These are phyloP conservation scores for Thelonectria discophora DNA, from an alignment of 2,329 filamentous ascomycete genomes.

Conservation along the genomic window DNA sequence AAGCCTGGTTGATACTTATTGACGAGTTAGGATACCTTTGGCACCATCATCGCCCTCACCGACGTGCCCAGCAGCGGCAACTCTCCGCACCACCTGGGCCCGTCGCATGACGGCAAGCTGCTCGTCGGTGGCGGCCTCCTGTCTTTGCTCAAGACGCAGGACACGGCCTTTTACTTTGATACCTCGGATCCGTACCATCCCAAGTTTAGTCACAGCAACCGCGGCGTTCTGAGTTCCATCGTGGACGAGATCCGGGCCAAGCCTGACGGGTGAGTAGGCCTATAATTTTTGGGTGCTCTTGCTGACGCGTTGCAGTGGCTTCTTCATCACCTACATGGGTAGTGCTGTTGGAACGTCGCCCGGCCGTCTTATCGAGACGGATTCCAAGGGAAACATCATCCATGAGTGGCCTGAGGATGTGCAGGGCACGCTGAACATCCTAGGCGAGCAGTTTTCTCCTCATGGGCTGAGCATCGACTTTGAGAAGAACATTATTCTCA, in stretches of 20 bases:
- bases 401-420: constrained; percentile 70
- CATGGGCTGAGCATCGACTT: constrained; percentile 68
- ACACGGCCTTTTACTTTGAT: constrained; percentile 71
- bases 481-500: constrained; percentile 65
- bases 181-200: constrained; percentile 66
- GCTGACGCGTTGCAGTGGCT: constrained; percentile 49
- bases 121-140: constrained; percentile 66
- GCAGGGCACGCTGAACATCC: constrained; percentile 61
- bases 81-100: constrained; percentile 66
- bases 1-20: neutral
- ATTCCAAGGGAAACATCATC: constrained; percentile 67
- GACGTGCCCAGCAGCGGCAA: constrained; percentile 69
- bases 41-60: constrained; percentile 64
- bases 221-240: constrained; percentile 66
- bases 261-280: constrained; percentile 59
- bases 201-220: constrained; percentile 67
- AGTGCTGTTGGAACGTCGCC: constrained; percentile 66
- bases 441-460: constrained; percentile 68
- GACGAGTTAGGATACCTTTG: constrained; percentile 63
- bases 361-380: constrained; percentile 68
- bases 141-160: constrained; percentile 67
- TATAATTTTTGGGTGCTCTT: neutral
- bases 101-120: constrained; percentile 64
- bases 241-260: constrained; percentile 71
- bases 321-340: constrained; percentile 71